Base-by-base conservation (phyloP, 2,329 filamentous ascomycete species). In the Monilinia polystroma region DNA sequence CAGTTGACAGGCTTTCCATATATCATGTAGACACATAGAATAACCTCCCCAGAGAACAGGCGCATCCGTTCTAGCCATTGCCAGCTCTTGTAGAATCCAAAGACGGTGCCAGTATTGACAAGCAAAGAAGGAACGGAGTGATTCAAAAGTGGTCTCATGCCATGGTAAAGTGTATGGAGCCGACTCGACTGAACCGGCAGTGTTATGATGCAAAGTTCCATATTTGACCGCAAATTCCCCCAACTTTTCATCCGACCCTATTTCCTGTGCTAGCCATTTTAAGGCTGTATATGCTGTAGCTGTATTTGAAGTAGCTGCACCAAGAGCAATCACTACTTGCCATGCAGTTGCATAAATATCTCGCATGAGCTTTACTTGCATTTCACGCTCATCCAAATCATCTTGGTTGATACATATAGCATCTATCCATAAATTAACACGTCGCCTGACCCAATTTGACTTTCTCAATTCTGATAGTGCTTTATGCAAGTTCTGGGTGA, bases 361-460 rank as follows among this genome's bases (percentile, higher is more conserved):
- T 55, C 52, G 35, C 68, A 69, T 69, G 14, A 63, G 59, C 29
- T 52, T 54, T 5, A 69, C 63, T 57, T 69, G 67, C 18, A 68
- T 32, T 14, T 53, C 59, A 26, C 66, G 63, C 54, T 69, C 67
- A 38, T 59, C 41, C 18, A 64, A 12, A 56, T 69, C 67, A 32
- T 55, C 45, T 52, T 69, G 68, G 16, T 68, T 69, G 49, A 69
- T 69, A 43, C 67, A 69, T 12, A 68, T 23, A 10, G 63, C 68
- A 57, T 69, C 63, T 10, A 65, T 57, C 66, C 67, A 68, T 23
- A 66, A 23, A 16, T 66, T 54, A n/a, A 68, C 14, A 29, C 47
- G 26, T 20, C 55, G 47, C 35, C 56, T 32, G 4, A 66, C 49
- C 64, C 64, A 66, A 5, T 11, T 54, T 1, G 64, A 66, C 38